A percentile compares a stretch with the other conserved stretches of the same genome.
Conservation (phyloP, 495 filamentous ascomycete species). For the Oidiodendron maius region DNA sequence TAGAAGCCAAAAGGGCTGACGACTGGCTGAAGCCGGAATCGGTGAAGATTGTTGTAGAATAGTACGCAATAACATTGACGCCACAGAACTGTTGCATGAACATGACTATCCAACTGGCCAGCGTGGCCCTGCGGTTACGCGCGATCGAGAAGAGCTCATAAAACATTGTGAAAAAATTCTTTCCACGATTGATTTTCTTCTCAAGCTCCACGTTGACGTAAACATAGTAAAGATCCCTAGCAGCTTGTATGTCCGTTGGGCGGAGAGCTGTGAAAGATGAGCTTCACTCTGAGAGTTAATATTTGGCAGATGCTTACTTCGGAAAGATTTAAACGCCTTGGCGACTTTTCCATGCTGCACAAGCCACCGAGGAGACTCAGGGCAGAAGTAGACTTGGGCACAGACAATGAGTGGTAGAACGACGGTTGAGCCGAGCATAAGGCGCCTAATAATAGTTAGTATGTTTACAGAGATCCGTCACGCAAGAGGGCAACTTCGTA, state of each 20-base stretch:
- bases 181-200: conserved; percentile 47
- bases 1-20: conserved; percentile 56
- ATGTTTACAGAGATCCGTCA: too few relatives aligned
- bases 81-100: conserved; percentile 65
- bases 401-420: conserved; percentile 68
- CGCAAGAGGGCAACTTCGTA: too few relatives aligned
- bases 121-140: conserved; percentile 71
- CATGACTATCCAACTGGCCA: conserved; percentile 74
- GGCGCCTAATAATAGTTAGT: too few relatives aligned
- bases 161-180: conserved; percentile 55
- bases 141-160: conserved; percentile 62
- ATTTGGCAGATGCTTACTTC: too few relatives aligned
- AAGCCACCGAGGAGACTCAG: conserved; percentile 64
- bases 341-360: conserved; percentile 61
- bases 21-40: conserved; percentile 50
- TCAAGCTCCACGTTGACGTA: conserved; percentile 65
- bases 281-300: too few relatives aligned
- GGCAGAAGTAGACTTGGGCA: conserved; percentile 63
- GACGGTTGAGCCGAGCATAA: conserved; percentile 79
- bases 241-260: conserved; percentile 67
- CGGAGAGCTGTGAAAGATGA: conserved; percentile 63
- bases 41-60: conserved; percentile 59
- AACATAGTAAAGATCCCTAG: conserved; percentile 79
- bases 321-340: conserved; percentile 63
- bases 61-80: conserved; percentile 63